Percentiles rank a stretch among this genome's conserved stretches.
Evolutionary conservation across 768 basidiomycete species (phyloP).

Genomic region (Dendrothele bispora): DNA sequence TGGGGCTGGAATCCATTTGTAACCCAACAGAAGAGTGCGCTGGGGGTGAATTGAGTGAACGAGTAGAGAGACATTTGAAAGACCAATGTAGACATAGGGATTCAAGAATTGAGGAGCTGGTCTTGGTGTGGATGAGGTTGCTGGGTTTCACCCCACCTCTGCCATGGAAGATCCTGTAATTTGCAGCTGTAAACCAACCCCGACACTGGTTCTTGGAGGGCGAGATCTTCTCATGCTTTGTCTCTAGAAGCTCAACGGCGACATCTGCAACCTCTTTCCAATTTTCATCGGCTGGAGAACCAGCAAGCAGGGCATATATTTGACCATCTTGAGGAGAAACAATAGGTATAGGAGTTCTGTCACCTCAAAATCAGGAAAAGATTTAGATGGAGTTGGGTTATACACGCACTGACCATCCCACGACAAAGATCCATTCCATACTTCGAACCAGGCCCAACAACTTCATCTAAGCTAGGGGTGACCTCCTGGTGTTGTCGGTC

Average conservation of each 20-base stretch:
- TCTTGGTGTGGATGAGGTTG: background rate
- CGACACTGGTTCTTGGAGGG: background rate
- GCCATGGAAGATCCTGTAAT: background rate
- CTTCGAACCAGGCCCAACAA: background rate
- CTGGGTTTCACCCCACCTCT: background rate
- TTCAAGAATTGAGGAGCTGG: background rate
- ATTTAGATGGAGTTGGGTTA: background rate
- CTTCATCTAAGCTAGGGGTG: background rate
- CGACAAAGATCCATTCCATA: background rate
- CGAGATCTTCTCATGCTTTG: too few relatives aligned
- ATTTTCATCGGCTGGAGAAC: background rate
- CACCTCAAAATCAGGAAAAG: too few relatives aligned
- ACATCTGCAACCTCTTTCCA: background rate
- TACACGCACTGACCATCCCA: background rate
- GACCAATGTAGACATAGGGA: background rate
- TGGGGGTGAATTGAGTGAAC: background rate
- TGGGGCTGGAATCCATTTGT: too few relatives aligned
- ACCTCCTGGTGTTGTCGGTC: background rate
- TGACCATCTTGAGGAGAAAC: background rate
- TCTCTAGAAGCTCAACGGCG: background rate
- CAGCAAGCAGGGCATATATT: background rate
- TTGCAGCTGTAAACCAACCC: background rate
- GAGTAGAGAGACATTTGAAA: background rate
- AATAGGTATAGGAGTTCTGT: background rate
- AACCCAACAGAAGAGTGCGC: too few relatives aligned